These are phyloP conservation scores for Hansenula lynferdii DNA, from an alignment of 1,139 yeast genomes.

Conservation along the genomic window DNA sequence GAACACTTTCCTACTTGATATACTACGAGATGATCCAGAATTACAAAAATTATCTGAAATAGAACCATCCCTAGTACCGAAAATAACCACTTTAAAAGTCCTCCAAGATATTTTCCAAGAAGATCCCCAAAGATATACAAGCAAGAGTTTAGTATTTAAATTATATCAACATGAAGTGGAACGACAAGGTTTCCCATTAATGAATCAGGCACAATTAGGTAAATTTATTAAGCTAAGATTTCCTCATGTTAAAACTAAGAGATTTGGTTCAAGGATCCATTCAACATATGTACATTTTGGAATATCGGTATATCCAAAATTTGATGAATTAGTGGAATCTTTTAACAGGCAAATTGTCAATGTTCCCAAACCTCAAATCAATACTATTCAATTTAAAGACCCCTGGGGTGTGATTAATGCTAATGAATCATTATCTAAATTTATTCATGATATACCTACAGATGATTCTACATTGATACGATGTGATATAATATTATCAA, in stretches of 20 bases:
- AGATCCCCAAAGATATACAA: too few relatives aligned
- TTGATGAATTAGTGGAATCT: background rate
- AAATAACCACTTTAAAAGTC: too few relatives aligned
- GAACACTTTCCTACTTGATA: too few relatives aligned
- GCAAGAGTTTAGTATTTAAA: too few relatives aligned
- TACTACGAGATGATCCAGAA: too few relatives aligned
- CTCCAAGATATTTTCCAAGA: too few relatives aligned
- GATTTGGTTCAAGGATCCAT: slow-evolving; percentile 13
- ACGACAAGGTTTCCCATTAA: background rate
- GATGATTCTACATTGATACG: background rate
- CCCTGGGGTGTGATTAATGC: too few relatives aligned
- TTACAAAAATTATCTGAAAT: too few relatives aligned
- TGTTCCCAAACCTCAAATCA: background rate
- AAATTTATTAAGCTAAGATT: slow-evolving; percentile 13
- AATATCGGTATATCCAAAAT: background rate
- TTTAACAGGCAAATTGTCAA: background rate
- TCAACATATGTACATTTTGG: slow-evolving; percentile 13
- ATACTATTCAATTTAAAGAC: too few relatives aligned
- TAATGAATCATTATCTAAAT: too few relatives aligned
- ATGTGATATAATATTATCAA: background rate
- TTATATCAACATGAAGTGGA: background rate
- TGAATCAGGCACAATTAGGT: slow-evolving; percentile 7
- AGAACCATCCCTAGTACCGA: too few relatives aligned
- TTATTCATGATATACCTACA: background rate
- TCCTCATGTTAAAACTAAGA: slow-evolving; percentile 5